Percentiles rank a stretch among this genome's conserved stretches.
phyloP scores from a whole-genome alignment of 2,329 filamentous ascomycete genomes.

The Tolypocladium nubicola region DNA sequence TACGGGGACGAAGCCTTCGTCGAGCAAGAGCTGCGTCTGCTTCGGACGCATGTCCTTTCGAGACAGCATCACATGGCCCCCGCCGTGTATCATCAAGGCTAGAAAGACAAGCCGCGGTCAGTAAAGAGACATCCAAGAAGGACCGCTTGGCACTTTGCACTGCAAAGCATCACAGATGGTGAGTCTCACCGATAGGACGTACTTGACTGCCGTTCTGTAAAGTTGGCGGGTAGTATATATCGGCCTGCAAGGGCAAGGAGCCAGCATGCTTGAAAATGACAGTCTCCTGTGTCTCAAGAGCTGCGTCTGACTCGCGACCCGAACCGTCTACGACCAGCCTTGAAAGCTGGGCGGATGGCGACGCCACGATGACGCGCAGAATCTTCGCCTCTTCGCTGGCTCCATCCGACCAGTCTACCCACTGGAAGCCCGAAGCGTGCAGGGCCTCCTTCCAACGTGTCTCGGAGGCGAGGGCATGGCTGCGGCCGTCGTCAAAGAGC shows the following conservation, averaged over 20 bases:
- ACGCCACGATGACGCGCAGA: conserved; percentile 13
- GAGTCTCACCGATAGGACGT: no score
- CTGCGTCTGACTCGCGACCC: no score
- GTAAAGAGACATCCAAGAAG: no score
- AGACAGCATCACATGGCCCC: conserved; percentile 27
- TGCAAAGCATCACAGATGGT: no score
- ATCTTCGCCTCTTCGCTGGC: conserved; percentile 11
- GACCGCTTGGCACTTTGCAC: no score
- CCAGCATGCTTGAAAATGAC: no score
- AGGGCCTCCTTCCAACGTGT: conserved; percentile 12
- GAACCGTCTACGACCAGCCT: no score
- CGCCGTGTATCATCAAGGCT: conserved; percentile 35
- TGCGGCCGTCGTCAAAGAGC: conserved; percentile 16
- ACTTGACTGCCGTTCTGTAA: no score
- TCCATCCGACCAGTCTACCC: conserved; percentile 14
- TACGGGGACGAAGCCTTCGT: conserved; percentile 31
- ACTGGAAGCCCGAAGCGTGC: conserved; percentile 8
- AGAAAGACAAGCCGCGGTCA: background rate
- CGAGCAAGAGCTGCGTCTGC: conserved; percentile 27
- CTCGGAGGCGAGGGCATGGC: conserved; percentile 9
- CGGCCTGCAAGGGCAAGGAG: background rate
- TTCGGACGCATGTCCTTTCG: conserved; percentile 23
- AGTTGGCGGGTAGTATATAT: background rate
- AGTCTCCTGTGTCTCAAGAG: no score
- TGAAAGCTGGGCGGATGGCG: background rate